Evolutionary conservation across 129 eudicot species (phyloP), one percentile per base, ranked within the genome.

Genomic region (Artemisia annua): DNA sequence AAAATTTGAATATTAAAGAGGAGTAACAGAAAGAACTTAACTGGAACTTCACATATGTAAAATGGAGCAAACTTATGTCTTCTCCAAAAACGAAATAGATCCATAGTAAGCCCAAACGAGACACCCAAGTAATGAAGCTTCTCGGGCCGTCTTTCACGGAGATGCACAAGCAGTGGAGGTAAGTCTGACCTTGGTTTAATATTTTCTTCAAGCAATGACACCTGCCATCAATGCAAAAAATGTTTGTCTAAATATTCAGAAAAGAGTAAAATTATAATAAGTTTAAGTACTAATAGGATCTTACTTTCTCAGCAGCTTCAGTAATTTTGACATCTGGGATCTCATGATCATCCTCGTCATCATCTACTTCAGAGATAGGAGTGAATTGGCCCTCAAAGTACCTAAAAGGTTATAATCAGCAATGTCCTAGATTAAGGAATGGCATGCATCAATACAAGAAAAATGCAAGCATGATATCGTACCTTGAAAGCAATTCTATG

Each of bases 321-420:
- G 82, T 75, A 50, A 83, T 76, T 63, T 72, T 79, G 62, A 75
- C 77, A 65, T 50, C 84, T 50, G 87, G 28, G 64, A 84, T 43
- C 19, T 95, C 95, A 12, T 80, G 66, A 48, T 67, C 78, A 64
- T 63, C 46, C 71, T 80, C 66, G 44, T 80, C 96, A 49, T 88
- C 96, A 53, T 89, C 98, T 32, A 69, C 78, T 82, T 95, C 97
- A 67, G 99, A 90, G 18, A 88, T 84, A 48, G 87, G 63, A 73
- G 96, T 77, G 74, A 90, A 83, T 55, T 90, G 97, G 46, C 99
- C 99, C 74, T 95, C 99, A 83, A 83, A 95, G 85, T 87, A 95
- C 96, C 99, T 95, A 80, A 48, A 77, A 75, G 53, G 51, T 48
- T 15, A 15, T 63, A 64, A 35, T 10, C 26, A n/a, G 13, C 35